phyloP scores from a whole-genome alignment of 495 filamentous ascomycete genomes.

The Penicillium tannophilum region DNA sequence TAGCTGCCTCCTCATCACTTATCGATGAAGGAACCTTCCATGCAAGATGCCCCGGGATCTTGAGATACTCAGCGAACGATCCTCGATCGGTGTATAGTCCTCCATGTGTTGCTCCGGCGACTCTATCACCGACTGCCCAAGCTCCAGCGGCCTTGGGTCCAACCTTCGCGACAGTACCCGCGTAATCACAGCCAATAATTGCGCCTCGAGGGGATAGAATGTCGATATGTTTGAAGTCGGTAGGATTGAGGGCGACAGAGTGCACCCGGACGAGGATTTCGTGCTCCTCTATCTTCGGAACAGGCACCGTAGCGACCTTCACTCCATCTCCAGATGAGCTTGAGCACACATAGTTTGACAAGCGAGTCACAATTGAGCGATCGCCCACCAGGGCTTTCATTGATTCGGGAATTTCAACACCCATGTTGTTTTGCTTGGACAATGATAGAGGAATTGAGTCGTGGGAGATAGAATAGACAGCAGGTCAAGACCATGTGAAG shows the following conservation, averaged over 20 bases:
- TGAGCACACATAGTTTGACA: constrained; percentile 9
- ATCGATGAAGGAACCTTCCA: constrained; percentile 53
- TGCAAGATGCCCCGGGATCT: constrained; percentile 47
- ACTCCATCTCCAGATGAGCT: constrained; percentile 14
- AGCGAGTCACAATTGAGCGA: constrained; percentile 8
- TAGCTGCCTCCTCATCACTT: constrained; percentile 45
- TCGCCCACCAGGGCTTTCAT: constrained; percentile 16
- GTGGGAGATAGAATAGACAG: neutral
- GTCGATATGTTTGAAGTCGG: constrained; percentile 56
- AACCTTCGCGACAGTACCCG: constrained; percentile 51
- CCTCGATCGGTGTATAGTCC: constrained; percentile 23
- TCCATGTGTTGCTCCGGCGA: constrained; percentile 25
- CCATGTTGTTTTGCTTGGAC: constrained; percentile 1
- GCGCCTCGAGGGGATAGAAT: constrained; percentile 22
- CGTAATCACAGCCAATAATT: constrained; percentile 57
- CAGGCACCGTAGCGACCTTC: constrained; percentile 18
- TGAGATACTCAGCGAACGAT: constrained; percentile 51
- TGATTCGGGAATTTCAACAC: constrained; percentile 4
- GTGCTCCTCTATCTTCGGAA: constrained; percentile 36
- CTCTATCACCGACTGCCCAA: constrained; percentile 39
- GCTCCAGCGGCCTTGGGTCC: neutral
- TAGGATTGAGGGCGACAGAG: constrained; percentile 56
- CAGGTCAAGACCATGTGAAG: neutral
- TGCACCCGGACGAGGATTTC: constrained; percentile 49
- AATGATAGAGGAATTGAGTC: neutral